These are phyloP conservation scores for Claviceps capensis DNA, from an alignment of 2,329 filamentous ascomycete genomes.

Conservation along the genomic window DNA sequence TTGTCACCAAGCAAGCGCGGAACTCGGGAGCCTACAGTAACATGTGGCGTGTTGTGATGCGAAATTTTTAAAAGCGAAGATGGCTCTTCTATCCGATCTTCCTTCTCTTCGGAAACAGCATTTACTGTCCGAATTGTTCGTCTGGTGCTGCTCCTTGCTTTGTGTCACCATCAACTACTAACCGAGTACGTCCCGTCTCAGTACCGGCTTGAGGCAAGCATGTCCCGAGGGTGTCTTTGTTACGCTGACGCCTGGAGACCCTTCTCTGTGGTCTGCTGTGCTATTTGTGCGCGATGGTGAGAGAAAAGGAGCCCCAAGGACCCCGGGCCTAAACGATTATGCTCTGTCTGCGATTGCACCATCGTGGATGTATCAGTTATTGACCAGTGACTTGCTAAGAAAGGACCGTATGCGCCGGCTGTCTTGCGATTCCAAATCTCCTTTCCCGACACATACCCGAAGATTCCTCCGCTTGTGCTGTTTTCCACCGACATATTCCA, in stretches of 20 bases:
- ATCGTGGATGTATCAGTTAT: neutral
- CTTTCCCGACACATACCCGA: conserved; percentile 71
- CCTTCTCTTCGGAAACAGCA: conserved; percentile 58
- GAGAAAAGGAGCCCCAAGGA: neutral
- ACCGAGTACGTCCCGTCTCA: conserved; percentile 20
- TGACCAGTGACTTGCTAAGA: neutral
- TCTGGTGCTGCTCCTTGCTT: conserved; percentile 7
- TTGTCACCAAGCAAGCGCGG: neutral
- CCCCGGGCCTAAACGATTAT: neutral
- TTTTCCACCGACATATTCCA: conserved; percentile 93
- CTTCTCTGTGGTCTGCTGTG: conserved; percentile 77
- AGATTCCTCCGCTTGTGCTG: conserved; percentile 67
- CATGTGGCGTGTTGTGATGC: neutral
- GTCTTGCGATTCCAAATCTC: conserved; percentile 82
- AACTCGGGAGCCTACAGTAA: neutral
- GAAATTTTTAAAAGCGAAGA: neutral
- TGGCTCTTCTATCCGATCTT: conserved; percentile 26
- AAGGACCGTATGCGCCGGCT: conserved; percentile 79
- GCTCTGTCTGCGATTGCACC: neutral
- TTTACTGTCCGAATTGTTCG: conserved; percentile 71
- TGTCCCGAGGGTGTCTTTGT: conserved; percentile 82
- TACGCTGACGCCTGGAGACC: conserved; percentile 67
- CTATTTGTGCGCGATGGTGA: conserved; percentile 79
- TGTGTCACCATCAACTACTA: neutral
- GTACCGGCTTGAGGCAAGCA: conserved; percentile 65